Evolutionary conservation across 345 rosid species (phyloP).

Genomic region (Adansonia digitata): DNA sequence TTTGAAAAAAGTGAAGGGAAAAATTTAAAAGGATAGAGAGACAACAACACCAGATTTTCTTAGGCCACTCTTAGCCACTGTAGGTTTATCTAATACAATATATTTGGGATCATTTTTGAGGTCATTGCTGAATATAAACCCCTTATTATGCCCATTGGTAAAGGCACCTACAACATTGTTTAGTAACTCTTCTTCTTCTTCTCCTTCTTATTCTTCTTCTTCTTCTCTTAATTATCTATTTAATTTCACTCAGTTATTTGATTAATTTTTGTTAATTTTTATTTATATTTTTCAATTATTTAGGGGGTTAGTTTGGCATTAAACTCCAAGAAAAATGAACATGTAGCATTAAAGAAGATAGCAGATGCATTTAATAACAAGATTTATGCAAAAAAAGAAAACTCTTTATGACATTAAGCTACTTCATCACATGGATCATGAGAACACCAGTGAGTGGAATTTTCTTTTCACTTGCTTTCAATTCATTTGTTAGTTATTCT

Average conservation of each 20-base stretch:
- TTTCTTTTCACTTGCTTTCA: not conserved
- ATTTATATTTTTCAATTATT: not conserved
- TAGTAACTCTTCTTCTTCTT: conserved; percentile 41
- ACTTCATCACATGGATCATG: conserved; percentile 94
- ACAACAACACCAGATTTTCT: too few species aligned
- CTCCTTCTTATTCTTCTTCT: not conserved
- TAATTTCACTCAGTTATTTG: not conserved
- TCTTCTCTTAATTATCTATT: too few species aligned
- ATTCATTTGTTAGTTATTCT: not conserved
- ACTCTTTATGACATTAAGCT: conserved; percentile 95
- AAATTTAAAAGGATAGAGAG: too few species aligned
- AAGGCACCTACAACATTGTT: conserved; percentile 98
- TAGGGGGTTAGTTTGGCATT: conserved; percentile 32
- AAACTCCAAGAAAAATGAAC: conserved; percentile 74
- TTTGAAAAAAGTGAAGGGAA: too few species aligned
- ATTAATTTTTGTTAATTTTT: conserved; percentile 6
- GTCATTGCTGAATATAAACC: conserved; percentile 96
- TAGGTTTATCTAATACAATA: conserved; percentile 84
- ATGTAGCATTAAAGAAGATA: conserved; percentile 86
- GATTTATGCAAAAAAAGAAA: conserved; percentile 84
- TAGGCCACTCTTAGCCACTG: conserved; percentile 86
- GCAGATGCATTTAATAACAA: conserved; percentile 70
- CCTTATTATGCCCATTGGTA: conserved; percentile 98
- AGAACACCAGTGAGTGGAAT: conserved; percentile 68
- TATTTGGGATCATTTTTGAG: conserved; percentile 91